Evolutionary conservation across 2,329 filamentous ascomycete species (phyloP).

Genomic region (Bipolaris victoriae): DNA sequence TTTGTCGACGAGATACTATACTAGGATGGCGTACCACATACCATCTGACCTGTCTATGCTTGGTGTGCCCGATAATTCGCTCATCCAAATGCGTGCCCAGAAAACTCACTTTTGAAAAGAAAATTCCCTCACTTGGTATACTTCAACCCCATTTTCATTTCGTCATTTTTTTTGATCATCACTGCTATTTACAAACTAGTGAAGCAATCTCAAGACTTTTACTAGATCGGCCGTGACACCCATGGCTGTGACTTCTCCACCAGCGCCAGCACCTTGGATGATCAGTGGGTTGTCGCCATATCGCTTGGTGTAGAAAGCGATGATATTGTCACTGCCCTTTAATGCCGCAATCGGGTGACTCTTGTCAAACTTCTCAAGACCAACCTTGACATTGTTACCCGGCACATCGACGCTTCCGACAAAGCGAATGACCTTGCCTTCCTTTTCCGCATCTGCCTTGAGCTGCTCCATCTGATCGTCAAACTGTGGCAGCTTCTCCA

Average conservation of each 20-base stretch:
- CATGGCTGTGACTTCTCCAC: conserved; percentile 96
- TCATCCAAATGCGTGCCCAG: no score
- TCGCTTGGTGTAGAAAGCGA: conserved; percentile 96
- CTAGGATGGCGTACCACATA: no score
- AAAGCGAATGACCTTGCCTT: conserved; percentile 91
- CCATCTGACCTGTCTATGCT: no score
- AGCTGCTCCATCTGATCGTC: conserved; percentile 88
- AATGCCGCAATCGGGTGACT: conserved; percentile 91
- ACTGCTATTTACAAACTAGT: conserved; percentile 38
- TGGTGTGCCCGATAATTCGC: no score
- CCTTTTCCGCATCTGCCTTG: conserved; percentile 82
- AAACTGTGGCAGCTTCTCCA: conserved; percentile 78
- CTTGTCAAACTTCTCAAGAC: conserved; percentile 80
- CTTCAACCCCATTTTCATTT: not conserved
- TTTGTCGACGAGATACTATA: no score
- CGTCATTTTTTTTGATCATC: not conserved
- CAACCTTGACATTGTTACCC: conserved; percentile 85
- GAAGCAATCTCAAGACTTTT: conserved; percentile 80
- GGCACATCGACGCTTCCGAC: conserved; percentile 90
- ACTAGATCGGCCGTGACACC: conserved; percentile 92
- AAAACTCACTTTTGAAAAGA: no score
- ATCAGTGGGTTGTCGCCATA: conserved; percentile 92
- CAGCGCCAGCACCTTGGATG: conserved; percentile 91
- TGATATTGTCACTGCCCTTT: conserved; percentile 98
- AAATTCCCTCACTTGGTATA: no score